A percentile compares a stretch with the other conserved stretches of the same genome.
Evolutionary conservation across 2,329 filamentous ascomycete species (phyloP).

Genomic region (Phaeoacremonium minimum): DNA sequence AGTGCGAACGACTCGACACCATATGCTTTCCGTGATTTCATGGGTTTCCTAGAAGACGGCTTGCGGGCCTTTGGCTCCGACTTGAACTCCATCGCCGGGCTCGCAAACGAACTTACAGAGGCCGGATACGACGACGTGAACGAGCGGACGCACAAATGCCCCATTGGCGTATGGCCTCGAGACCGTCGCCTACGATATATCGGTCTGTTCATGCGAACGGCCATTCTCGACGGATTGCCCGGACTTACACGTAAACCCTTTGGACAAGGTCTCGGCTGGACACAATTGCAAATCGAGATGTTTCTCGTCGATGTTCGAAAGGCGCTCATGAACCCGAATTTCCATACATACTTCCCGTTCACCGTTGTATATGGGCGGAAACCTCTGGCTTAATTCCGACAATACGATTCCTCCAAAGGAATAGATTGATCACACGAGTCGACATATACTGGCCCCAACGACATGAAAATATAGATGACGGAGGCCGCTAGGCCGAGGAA

Average conservation of each 20-base stretch:
- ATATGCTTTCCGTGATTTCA: slow-evolving; percentile 43
- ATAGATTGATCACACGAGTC: too few species aligned
- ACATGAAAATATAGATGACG: too few species aligned
- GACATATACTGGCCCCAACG: too few species aligned
- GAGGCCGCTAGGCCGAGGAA: too few species aligned
- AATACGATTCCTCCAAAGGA: too few species aligned
- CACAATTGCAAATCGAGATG: slow-evolving; percentile 27
- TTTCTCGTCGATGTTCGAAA: slow-evolving; percentile 28
- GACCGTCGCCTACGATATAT: slow-evolving; percentile 35
- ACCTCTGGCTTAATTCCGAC: slow-evolving; percentile 11
- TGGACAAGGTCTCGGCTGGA: slow-evolving; percentile 24
- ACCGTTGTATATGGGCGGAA: slow-evolving; percentile 25
- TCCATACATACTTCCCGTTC: slow-evolving; percentile 24
- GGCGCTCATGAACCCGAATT: slow-evolving; percentile 19
- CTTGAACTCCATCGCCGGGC: slow-evolving; percentile 29
- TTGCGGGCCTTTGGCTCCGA: slow-evolving; percentile 36
- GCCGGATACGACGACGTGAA: slow-evolving; percentile 37
- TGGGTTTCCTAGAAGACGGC: slow-evolving; percentile 32
- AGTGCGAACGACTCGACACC: slow-evolving; percentile 30
- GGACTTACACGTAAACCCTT: slow-evolving; percentile 22
- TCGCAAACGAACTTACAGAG: slow-evolving; percentile 27
- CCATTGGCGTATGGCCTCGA: slow-evolving; percentile 43
- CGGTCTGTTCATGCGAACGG: slow-evolving; percentile 39
- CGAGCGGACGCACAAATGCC: slow-evolving; percentile 33
- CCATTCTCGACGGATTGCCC: slow-evolving; percentile 26